Evolutionary conservation across 1,284 basidiomycete genomes (phyloP), one percentile per base, ranked within the genome.

Genomic region (Apiotrichum brassicae): DNA sequence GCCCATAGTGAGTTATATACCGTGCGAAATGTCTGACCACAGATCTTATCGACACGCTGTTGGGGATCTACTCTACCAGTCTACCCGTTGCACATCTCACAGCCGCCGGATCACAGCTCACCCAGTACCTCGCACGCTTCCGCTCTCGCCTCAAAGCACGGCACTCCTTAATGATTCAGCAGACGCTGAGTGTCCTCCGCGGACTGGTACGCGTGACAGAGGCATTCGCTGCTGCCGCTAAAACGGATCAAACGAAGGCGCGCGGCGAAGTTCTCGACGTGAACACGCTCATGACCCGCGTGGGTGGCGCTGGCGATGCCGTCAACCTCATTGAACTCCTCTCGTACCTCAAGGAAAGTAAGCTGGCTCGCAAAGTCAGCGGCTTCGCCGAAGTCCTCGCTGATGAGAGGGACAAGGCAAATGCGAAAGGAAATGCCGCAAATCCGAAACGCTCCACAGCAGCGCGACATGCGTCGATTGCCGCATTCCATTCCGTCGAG

Each of bases 41-140:
- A 90, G 88, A 93, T 66, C 71, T 92, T 38, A 89, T 90, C 56
- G 82, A 92, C 19, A 92, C 91, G 0, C 76, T 97, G 1, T 79
- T 98, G 5, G 85, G 86, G 0, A 79, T 95, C 19, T 89, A 94
- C 51, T 87, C 88, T 2, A 78, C 83, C 18, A 76, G 80, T 1
- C 75, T 97, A 6, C 77, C 84, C 1, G 4, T n/a, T 34, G 12
- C 40, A 2, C 40, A 42, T 25, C 14, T 42, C 26, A 7, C 25
- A 12, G 40, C 26, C 2, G 40, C 40, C 5, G 40, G 40, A 6
- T 30, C 40, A 13, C 40, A 42, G 40, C 20, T 42, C 1, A 42
- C 40, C 8, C 40, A 42, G 12, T 42, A 42, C 13, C 40, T 42
- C n/a, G 77, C 81, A 71, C 78, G 4, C 81, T 92, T 43, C 76